Evolutionary conservation across 73 alveolate genomes (phyloP).

Genomic region (Paramecium sexaurelia): DNA sequence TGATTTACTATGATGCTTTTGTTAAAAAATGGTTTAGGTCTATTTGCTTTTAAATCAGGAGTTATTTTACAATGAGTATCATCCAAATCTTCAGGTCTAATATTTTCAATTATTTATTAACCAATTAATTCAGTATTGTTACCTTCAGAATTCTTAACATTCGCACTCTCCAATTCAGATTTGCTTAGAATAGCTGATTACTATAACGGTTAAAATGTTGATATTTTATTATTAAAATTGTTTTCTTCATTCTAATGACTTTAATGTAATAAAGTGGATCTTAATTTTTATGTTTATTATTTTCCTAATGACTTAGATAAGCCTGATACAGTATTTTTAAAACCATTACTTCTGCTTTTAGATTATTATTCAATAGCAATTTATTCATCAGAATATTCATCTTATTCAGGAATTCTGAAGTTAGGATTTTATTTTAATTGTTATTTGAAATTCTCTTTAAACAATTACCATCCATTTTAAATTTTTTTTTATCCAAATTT

Average conservation of each 20-base stretch:
- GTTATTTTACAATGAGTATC: conserved; percentile 52
- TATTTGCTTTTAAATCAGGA: conserved; percentile 20
- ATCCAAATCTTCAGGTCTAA: conserved; percentile 48
- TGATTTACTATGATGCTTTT: not conserved
- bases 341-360: not conserved
- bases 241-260: not conserved
- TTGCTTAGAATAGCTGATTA: not conserved
- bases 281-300: not conserved
- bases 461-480: not conserved
- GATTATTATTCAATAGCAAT: not conserved
- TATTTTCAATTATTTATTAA: not conserved
- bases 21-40: conserved; percentile 51
- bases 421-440: conserved; percentile 24
- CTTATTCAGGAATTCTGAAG: not conserved
- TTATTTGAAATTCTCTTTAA: not conserved
- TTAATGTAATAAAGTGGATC: not conserved
- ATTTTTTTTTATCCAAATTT: not conserved
- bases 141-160: not conserved
- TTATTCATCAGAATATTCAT: not conserved
- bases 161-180: not conserved
- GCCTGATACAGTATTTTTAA: not conserved
- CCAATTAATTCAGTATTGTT: not conserved
- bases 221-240: not conserved
- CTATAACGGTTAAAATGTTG: not conserved
- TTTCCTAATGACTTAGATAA: not conserved